Conservation (phyloP, 1,284 basidiomycete species). For the Rhodotorula glutinis region DNA sequence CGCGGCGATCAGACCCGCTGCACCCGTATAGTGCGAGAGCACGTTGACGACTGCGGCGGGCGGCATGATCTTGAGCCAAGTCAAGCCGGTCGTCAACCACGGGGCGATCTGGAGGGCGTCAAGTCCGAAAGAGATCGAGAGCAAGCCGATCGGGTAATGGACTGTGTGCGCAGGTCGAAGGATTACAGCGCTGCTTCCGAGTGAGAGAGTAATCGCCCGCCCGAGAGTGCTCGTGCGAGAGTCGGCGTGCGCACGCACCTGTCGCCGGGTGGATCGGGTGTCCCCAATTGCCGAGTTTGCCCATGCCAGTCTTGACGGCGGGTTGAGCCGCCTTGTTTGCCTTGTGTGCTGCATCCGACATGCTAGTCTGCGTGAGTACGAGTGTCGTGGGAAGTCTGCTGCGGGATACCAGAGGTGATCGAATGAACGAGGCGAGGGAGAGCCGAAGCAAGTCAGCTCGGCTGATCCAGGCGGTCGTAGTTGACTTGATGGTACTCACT, state of each 20-base stretch:
- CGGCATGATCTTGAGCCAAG: conserved; percentile 40
- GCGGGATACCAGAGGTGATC: background rate
- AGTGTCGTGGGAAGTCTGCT: no score
- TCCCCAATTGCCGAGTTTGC: background rate
- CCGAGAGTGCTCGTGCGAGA: no score
- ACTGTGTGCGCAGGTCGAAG: background rate
- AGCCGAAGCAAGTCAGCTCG: no score
- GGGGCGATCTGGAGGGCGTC: conserved; percentile 42
- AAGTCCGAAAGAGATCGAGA: conserved; percentile 42
- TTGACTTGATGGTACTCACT: no score
- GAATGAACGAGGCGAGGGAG: background rate
- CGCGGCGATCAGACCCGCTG: conserved; percentile 42
- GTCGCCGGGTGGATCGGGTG: conserved; percentile 32
- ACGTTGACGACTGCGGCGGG: conserved; percentile 35
- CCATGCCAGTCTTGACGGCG: conserved; percentile 12
- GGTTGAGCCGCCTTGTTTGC: conserved; percentile 1
- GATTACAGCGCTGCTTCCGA: no score
- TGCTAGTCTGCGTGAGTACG: background rate
- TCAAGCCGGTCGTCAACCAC: conserved; percentile 20
- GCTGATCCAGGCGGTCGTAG: no score
- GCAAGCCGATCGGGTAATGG: conserved; percentile 38
- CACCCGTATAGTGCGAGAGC: conserved; percentile 44
- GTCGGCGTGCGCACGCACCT: no score
- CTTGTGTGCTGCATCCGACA: conserved; percentile 6
- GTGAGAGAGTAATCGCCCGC: no score